These are phyloP conservation scores for Entelexis paramagnoliae DNA, from an alignment of 1,139 yeast species.

Conservation along the genomic window DNA sequence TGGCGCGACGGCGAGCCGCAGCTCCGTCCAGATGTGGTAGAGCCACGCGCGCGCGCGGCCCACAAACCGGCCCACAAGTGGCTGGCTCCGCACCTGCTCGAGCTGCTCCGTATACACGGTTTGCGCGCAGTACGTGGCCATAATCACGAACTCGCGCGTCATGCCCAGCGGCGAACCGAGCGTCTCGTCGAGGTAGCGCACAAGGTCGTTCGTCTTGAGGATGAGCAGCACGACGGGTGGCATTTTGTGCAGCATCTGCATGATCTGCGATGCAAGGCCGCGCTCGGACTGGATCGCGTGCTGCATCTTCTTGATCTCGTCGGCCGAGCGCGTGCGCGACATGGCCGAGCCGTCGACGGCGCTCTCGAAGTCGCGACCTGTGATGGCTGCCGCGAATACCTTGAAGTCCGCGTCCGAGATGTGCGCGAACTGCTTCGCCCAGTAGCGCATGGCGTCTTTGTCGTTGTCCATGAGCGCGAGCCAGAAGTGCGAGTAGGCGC, in stretches of 20 bases:
- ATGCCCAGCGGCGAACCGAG: conserved; percentile 78
- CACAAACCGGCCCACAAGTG: neutral
- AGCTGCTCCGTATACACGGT: conserved; percentile 61
- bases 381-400: conserved; percentile 83
- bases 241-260: conserved; percentile 66
- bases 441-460: conserved; percentile 51
- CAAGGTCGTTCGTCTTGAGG: conserved; percentile 86
- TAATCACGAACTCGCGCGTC: conserved; percentile 73
- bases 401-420: conserved; percentile 69
- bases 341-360: conserved; percentile 56
- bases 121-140: conserved; percentile 82
- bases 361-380: conserved; percentile 70
- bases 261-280: conserved; percentile 61
- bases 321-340: conserved; percentile 38
- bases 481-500: conserved; percentile 90
- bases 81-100: conserved; percentile 30
- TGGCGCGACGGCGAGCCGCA: neutral
- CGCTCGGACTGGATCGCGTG: conserved; percentile 44
- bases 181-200: conserved; percentile 77
- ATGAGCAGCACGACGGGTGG: conserved; percentile 81
- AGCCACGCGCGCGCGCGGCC: neutral
- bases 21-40: conserved; percentile 1
- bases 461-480: conserved; percentile 69
- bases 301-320: conserved; percentile 58
- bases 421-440: conserved; percentile 74